These are phyloP conservation scores for Mycena chlorophos DNA, from an alignment of 768 basidiomycete species.

Conservation along the genomic window DNA sequence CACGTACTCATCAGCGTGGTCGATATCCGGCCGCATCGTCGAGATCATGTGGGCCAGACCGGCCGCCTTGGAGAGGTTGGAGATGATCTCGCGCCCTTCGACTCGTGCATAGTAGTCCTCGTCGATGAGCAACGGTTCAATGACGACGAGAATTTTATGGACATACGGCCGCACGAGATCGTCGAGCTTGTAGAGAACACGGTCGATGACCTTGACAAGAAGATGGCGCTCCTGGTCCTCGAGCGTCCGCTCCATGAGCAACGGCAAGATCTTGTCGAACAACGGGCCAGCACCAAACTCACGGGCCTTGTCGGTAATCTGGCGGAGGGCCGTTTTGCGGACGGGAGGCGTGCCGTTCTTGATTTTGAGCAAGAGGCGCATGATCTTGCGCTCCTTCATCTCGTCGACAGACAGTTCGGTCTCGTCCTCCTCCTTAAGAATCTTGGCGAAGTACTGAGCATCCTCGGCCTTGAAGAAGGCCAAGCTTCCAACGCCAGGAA, in stretches of 20 bases:
- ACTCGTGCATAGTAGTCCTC: slow-evolving; percentile 97
- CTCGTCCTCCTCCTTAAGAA: slow-evolving; percentile 94
- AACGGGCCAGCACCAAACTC: slow-evolving; percentile 97
- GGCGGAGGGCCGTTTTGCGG: slow-evolving; percentile 93
- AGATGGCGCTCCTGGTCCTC: slow-evolving; percentile 99
- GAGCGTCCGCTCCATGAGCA: slow-evolving; percentile 96
- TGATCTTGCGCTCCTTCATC: slow-evolving; percentile 99
- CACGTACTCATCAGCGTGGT: slow-evolving; percentile 98
- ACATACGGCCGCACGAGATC: slow-evolving; percentile 98
- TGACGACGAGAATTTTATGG: slow-evolving; percentile 99
- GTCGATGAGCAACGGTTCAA: slow-evolving; percentile 97
- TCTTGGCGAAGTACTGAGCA: slow-evolving; percentile 96
- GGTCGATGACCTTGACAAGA: slow-evolving; percentile 98
- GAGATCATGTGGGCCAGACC: slow-evolving; percentile 99
- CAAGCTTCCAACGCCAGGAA: slow-evolving; percentile 94
- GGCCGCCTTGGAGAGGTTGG: slow-evolving; percentile 96
- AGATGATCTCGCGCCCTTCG: slow-evolving; percentile 98
- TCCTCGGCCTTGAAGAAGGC: slow-evolving; percentile 99
- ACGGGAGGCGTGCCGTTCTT: slow-evolving; percentile 99
- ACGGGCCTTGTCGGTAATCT: slow-evolving; percentile 98
- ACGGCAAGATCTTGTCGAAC: slow-evolving; percentile 97
- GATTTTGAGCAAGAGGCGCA: slow-evolving; percentile 96
- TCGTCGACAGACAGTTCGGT: slow-evolving; percentile 91
- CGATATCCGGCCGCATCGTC: slow-evolving; percentile 99
- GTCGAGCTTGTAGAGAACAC: slow-evolving; percentile 97